phyloP scores from a whole-genome alignment of 202 grass and related monocot genomes.

The Carex arenaria region DNA sequence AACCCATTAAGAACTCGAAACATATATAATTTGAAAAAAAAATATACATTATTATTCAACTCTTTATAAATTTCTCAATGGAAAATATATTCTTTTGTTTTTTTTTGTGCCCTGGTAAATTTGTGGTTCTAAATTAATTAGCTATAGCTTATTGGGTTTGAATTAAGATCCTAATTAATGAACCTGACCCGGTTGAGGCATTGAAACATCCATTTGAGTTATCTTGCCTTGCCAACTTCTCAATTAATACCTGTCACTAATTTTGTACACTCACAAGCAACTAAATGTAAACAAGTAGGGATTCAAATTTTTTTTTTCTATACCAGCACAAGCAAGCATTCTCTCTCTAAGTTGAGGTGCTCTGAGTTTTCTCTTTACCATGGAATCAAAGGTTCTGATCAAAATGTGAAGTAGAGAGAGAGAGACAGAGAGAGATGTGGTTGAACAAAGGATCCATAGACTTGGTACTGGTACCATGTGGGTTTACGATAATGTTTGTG shows the following conservation, averaged over 20 bases:
- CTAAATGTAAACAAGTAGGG: not conserved
- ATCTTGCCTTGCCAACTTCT: constrained; percentile 23
- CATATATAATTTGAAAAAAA: not conserved
- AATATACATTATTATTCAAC: not conserved
- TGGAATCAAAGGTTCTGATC: not conserved
- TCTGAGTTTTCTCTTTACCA: constrained; percentile 13
- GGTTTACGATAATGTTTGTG: constrained; percentile 48
- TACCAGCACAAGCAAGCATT: not conserved
- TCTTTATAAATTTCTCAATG: not conserved
- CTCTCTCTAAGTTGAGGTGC: not conserved
- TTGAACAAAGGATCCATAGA: constrained; percentile 58
- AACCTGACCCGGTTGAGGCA: not conserved
- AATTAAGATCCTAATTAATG: not conserved
- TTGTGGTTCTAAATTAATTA: not conserved
- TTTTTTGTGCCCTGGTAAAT: not conserved
- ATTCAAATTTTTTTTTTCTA: not conserved
- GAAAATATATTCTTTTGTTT: not conserved
- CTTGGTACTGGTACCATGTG: constrained; percentile 71
- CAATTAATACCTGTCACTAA: not conserved
- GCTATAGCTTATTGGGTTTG: not conserved
- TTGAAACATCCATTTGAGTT: constrained; percentile 1
- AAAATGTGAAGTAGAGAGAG: not conserved
- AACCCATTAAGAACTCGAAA: not conserved
- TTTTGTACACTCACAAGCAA: constrained; percentile 6
- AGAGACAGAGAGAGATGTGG: constrained; percentile 29